Evolutionary conservation across 148 eudicot species (phyloP).

Genomic region (Fallopia convolvulus): DNA sequence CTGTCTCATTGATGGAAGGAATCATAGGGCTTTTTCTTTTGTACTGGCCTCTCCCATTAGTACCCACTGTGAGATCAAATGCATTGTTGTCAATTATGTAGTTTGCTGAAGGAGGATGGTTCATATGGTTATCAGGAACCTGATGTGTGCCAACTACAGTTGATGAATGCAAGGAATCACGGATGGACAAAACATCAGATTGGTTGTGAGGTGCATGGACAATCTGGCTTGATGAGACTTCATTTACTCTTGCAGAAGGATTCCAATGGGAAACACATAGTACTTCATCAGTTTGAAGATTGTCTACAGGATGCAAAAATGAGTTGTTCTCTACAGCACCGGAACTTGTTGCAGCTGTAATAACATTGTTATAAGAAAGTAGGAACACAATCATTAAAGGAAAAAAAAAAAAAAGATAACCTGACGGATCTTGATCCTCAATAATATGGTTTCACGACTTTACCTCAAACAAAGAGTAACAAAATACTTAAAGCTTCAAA

Average conservation of each 20-base stretch:
- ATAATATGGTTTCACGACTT: no score
- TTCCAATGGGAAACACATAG: constrained; percentile 51
- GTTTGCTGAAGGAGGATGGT: constrained; percentile 59
- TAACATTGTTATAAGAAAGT: not conserved
- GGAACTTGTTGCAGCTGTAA: constrained; percentile 36
- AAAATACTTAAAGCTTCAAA: not conserved
- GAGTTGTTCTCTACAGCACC: constrained; percentile 45
- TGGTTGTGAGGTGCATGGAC: constrained; percentile 47
- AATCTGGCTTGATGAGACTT: constrained; percentile 34
- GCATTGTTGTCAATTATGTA: constrained; percentile 42
- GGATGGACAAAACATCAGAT: constrained; percentile 39
- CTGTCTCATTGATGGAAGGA: constrained; percentile 45
- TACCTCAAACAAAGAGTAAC: no score
- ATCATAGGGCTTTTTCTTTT: constrained; percentile 68
- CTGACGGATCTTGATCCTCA: no score
- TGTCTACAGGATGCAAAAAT: constrained; percentile 40
- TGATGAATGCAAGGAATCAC: constrained; percentile 43
- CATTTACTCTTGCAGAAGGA: constrained; percentile 34
- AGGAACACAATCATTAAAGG: not conserved
- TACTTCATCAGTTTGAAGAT: constrained; percentile 40
- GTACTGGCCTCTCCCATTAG: constrained; percentile 41
- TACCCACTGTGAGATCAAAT: constrained; percentile 37
- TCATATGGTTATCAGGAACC: constrained; percentile 45
- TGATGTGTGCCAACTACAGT: constrained; percentile 32
- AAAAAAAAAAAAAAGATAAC: no score